A percentile compares a stretch with the other conserved stretches of the same genome.
phyloP scores from a whole-genome alignment of 2,329 filamentous ascomycete species.

The Botrytis elliptica region DNA sequence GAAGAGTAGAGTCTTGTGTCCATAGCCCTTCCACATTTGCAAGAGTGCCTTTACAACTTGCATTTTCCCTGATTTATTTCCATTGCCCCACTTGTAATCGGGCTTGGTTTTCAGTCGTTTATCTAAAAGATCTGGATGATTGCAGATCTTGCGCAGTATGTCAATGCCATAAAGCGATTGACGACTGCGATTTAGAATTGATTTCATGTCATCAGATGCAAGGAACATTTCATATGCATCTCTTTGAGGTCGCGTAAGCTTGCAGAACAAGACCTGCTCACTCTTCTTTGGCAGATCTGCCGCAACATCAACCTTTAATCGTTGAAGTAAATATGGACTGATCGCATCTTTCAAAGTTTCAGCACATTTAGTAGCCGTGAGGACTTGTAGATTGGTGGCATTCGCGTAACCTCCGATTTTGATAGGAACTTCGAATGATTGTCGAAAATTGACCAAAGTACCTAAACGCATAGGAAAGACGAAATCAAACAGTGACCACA shows the following conservation, averaged over 20 bases:
- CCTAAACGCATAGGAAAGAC: slow-evolving; percentile 95
- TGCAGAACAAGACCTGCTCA: slow-evolving; percentile 95
- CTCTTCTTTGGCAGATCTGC: slow-evolving; percentile 93
- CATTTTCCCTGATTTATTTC: slow-evolving; percentile 88
- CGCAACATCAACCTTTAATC: slow-evolving; percentile 91
- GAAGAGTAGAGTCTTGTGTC: slow-evolving; percentile 91
- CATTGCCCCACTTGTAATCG: slow-evolving; percentile 74
- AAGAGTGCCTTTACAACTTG: slow-evolving; percentile 87
- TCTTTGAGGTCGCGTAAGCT: slow-evolving; percentile 76
- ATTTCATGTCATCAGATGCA: slow-evolving; percentile 78
- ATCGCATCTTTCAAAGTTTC: slow-evolving; percentile 93
- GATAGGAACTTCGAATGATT: slow-evolving; percentile 92
- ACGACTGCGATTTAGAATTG: slow-evolving; percentile 70
- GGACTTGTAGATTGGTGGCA: slow-evolving; percentile 87
- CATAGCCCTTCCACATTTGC: slow-evolving; percentile 78
- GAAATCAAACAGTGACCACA: slow-evolving; percentile 98
- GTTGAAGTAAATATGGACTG: slow-evolving; percentile 86
- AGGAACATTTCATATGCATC: slow-evolving; percentile 80
- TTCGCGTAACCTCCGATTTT: slow-evolving; percentile 91
- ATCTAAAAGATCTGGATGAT: slow-evolving; percentile 87
- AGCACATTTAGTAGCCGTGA: slow-evolving; percentile 92
- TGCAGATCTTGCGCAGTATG: slow-evolving; percentile 92
- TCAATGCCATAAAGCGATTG: slow-evolving; percentile 90
- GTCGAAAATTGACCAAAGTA: slow-evolving; percentile 84
- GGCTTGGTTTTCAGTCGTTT: slow-evolving; percentile 54